phyloP scores from a whole-genome alignment of 225 moss, liverwort and hornwort genomes.

The Sphagnum tenellum region DNA sequence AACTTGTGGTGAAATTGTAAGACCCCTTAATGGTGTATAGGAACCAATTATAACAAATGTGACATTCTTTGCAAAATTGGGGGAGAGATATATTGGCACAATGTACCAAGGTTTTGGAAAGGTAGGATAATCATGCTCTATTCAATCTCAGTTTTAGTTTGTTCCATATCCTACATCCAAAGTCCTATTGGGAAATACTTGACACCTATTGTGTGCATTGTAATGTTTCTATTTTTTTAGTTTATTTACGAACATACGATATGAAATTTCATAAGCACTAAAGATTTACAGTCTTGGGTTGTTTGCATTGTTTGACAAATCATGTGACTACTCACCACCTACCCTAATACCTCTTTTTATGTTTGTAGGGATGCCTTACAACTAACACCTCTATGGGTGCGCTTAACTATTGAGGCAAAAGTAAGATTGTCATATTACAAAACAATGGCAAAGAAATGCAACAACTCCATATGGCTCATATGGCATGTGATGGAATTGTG shows the following conservation, averaged over 20 bases:
- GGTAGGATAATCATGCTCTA: constrained; percentile 14
- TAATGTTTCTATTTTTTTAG: too few species aligned
- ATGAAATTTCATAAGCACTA: too few species aligned
- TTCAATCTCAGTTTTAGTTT: too few species aligned
- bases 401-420: constrained; percentile 41
- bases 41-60: constrained; percentile 14
- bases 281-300: too few species aligned
- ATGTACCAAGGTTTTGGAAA: constrained; percentile 27
- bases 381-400: constrained; percentile 24
- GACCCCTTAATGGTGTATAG: constrained; percentile 4
- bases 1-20: background rate
- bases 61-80: constrained; percentile 26
- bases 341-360: background rate
- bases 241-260: too few species aligned
- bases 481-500: too few species aligned
- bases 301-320: too few species aligned
- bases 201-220: too few species aligned
- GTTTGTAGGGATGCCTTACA: constrained; percentile 39
- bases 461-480: constrained; percentile 2
- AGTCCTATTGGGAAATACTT: too few species aligned
- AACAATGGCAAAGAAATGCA: constrained; percentile 20
- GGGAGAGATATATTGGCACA: constrained; percentile 25
- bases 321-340: too few species aligned
- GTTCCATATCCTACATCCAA: too few species aligned
- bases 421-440: constrained; percentile 48